Percentiles rank a stretch among this genome's conserved stretches.
These are phyloP conservation scores for Populus hybrid DNA, from an alignment of 441 rosid species.

Conservation along the genomic window DNA sequence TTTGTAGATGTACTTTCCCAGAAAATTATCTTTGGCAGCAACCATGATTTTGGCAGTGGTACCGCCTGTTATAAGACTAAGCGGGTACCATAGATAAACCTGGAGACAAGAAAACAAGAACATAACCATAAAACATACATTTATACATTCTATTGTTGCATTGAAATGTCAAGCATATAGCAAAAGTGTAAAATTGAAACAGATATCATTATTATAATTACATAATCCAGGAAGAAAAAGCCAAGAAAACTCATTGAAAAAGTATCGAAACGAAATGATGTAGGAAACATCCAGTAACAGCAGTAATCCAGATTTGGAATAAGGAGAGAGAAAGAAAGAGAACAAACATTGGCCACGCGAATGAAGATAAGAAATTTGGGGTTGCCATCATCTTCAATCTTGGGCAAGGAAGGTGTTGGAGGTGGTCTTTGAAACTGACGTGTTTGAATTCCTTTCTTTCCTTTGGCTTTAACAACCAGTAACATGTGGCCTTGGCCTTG, in stretches of 20 bases:
- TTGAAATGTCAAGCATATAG: neutral
- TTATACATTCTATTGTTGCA: neutral
- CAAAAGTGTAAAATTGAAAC: neutral
- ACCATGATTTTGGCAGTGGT: constrained; percentile 97
- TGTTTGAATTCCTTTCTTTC: constrained; percentile 69
- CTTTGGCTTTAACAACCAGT: constrained; percentile 73
- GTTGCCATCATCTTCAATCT: constrained; percentile 91
- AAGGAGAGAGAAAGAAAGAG: neutral
- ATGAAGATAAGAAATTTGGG: constrained; percentile 88
- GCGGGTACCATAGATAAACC: constrained; percentile 92
- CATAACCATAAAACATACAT: neutral
- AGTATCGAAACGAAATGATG: neutral
- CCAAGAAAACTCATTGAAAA: neutral
- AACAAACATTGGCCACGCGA: constrained; percentile 77
- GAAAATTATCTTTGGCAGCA: constrained; percentile 83
- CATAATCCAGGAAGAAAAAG: too few species aligned
- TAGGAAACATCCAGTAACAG: neutral
- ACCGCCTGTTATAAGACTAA: constrained; percentile 76
- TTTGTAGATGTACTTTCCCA: constrained; percentile 90
- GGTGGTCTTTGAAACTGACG: constrained; percentile 68
- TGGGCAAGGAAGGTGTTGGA: constrained; percentile 69
- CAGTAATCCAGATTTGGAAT: neutral
- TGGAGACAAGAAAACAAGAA: constrained; percentile 25
- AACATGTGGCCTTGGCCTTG: constrained; percentile 16
- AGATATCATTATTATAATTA: too few species aligned